A percentile compares a stretch with the other conserved stretches of the same genome.
These are phyloP conservation scores for Filobasidium floriforme DNA, from an alignment of 768 basidiomycete species.

Conservation along the genomic window DNA sequence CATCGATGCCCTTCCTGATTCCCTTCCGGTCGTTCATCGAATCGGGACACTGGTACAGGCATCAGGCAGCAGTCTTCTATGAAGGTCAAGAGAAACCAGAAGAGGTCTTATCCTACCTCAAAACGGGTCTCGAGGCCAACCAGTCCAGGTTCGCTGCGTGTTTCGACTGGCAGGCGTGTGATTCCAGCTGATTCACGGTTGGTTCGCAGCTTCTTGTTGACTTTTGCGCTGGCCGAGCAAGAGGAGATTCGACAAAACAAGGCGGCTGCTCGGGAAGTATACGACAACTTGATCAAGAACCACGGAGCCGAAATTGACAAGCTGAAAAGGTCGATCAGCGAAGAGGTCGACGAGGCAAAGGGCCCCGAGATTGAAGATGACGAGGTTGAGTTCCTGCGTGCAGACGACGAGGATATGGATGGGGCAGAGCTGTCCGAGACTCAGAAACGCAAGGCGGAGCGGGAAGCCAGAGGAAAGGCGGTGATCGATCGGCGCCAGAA, in stretches of 20 bases:
- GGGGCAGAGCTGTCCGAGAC: constrained; percentile 48
- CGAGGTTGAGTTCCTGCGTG: constrained; percentile 11
- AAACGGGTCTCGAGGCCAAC: constrained; percentile 79
- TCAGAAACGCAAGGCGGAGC: constrained; percentile 35
- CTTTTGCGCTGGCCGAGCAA: constrained; percentile 74
- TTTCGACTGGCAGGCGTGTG: neutral
- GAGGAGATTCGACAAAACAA: constrained; percentile 60
- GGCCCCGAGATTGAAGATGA: constrained; percentile 36
- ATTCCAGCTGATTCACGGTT: neutral
- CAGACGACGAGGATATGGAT: constrained; percentile 31
- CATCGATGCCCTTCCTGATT: neutral
- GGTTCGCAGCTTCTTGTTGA: constrained; percentile 68
- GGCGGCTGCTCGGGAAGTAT: constrained; percentile 62
- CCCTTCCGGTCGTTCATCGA: constrained; percentile 4
- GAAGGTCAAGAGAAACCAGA: constrained; percentile 65
- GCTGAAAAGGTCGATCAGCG: constrained; percentile 34
- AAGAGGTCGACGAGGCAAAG: constrained; percentile 48
- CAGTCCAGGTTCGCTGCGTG: constrained; percentile 57
- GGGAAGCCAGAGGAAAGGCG: constrained; percentile 36
- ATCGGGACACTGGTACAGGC: constrained; percentile 51
- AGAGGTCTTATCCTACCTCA: constrained; percentile 71
- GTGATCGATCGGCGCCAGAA: constrained; percentile 35
- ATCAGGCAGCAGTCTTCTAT: constrained; percentile 83
- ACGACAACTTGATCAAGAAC: constrained; percentile 62
- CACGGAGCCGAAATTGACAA: constrained; percentile 50